Evolutionary conservation across 2,329 filamentous ascomycete genomes (phyloP).

Genomic region (Aschersonia sp.): DNA sequence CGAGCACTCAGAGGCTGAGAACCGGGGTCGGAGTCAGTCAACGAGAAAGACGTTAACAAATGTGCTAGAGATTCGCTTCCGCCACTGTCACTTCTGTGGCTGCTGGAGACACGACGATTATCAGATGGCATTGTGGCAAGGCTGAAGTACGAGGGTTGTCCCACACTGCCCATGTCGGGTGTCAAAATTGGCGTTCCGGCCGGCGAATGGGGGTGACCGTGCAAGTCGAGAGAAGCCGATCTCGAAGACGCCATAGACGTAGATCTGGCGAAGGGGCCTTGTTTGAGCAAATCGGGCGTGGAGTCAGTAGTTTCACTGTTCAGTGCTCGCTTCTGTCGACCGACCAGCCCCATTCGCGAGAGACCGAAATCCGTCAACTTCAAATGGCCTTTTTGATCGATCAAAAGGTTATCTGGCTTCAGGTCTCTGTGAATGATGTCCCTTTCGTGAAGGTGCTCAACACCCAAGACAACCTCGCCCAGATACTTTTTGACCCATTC

Average conservation of each 20-base stretch:
- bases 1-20: constrained; percentile 29
- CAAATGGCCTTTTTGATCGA: constrained; percentile 90
- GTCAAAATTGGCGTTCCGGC: constrained; percentile 76
- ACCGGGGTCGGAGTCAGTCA: constrained; percentile 43
- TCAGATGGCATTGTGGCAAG: constrained; percentile 42
- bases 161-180: constrained; percentile 49
- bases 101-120: constrained; percentile 51
- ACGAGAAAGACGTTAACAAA: constrained; percentile 68
- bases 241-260: constrained; percentile 79
- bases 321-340: constrained; percentile 85
- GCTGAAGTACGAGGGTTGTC: constrained; percentile 88
- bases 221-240: constrained; percentile 85
- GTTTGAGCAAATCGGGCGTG: constrained; percentile 84
- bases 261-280: constrained; percentile 77
- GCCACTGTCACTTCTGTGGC: constrained; percentile 80
- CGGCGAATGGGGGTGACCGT: constrained; percentile 58
- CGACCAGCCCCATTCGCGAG: constrained; percentile 92
- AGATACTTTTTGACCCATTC: constrained; percentile 98
- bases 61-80: constrained; percentile 73
- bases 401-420: constrained; percentile 93
- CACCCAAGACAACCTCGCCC: constrained; percentile 89
- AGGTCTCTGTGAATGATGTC: constrained; percentile 94
- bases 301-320: constrained; percentile 63
- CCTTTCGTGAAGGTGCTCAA: constrained; percentile 86
- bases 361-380: constrained; percentile 97